Conservation (phyloP, 2,329 filamentous ascomycete species). For the Coniella vitis region DNA sequence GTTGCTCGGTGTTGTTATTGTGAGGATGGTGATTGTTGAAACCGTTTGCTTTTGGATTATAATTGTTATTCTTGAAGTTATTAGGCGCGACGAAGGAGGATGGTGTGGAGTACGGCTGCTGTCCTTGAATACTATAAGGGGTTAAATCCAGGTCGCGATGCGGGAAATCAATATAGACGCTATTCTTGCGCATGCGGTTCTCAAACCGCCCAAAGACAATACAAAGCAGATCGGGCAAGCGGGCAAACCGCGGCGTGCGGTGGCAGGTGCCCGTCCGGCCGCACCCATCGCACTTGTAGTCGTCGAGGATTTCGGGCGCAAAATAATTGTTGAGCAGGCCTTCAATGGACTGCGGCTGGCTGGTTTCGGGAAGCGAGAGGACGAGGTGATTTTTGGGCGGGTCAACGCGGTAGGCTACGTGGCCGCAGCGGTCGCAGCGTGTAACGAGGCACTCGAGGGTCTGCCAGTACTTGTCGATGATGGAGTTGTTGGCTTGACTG, state of each 20-base stretch:
- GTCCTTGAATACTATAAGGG: constrained; percentile 33
- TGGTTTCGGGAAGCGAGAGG: constrained; percentile 31
- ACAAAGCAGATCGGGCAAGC: constrained; percentile 72
- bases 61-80: constrained; percentile 18
- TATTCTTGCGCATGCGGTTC: constrained; percentile 53
- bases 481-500: constrained; percentile 62
- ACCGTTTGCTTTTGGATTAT: neutral
- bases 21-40: too few species aligned
- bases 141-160: constrained; percentile 58
- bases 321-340: constrained; percentile 67
- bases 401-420: constrained; percentile 38
- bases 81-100: neutral
- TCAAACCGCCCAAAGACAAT: constrained; percentile 63
- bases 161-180: constrained; percentile 68
- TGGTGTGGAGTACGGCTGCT: constrained; percentile 20
- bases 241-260: constrained; percentile 67
- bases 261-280: constrained; percentile 59
- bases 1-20: constrained; percentile 14
- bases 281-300: constrained; percentile 71
- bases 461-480: constrained; percentile 73
- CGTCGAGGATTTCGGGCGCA: constrained; percentile 58
- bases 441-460: constrained; percentile 68
- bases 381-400: constrained; percentile 47
- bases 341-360: constrained; percentile 33
- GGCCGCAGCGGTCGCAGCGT: constrained; percentile 55